phyloP scores from a whole-genome alignment of 306 rosid genomes.

The Senna tora region DNA sequence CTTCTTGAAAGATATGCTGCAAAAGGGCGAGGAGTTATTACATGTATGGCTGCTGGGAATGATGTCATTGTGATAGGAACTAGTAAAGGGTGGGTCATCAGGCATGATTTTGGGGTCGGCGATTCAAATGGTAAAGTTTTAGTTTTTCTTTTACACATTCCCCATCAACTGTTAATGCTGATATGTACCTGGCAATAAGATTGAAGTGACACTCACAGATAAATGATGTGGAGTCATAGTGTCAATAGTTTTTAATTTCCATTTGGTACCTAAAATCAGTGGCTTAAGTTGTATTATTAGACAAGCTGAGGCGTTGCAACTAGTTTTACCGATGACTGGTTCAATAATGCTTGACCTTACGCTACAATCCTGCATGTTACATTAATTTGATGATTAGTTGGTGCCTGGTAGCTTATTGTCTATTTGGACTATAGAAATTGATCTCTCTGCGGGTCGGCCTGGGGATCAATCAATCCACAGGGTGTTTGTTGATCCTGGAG shows the following conservation, averaged over 20 bases:
- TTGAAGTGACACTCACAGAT: constrained; percentile 6
- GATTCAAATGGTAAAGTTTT: constrained; percentile 67
- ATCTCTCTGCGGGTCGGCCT: constrained; percentile 84
- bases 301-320: neutral
- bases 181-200: neutral
- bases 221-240: neutral
- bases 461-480: constrained; percentile 97
- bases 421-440: constrained; percentile 65
- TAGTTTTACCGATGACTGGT: constrained; percentile 3
- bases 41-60: constrained; percentile 91
- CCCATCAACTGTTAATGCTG: constrained; percentile 5
- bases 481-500: constrained; percentile 95
- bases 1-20: constrained; percentile 91
- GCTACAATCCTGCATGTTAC: constrained; percentile 27
- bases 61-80: constrained; percentile 91
- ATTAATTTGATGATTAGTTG: constrained; percentile 20
- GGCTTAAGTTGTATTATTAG: constrained; percentile 24
- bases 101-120: constrained; percentile 93
- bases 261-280: constrained; percentile 23
- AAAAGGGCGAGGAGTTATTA: constrained; percentile 86
- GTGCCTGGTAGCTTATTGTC: constrained; percentile 36
- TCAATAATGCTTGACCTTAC: constrained; percentile 20
- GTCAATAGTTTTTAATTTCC: constrained; percentile 13
- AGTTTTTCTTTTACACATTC: neutral
- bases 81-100: constrained; percentile 94